Evolutionary conservation across 352 stramenopile species (phyloP).

Genomic region (Aphanomyces euteiches): DNA sequence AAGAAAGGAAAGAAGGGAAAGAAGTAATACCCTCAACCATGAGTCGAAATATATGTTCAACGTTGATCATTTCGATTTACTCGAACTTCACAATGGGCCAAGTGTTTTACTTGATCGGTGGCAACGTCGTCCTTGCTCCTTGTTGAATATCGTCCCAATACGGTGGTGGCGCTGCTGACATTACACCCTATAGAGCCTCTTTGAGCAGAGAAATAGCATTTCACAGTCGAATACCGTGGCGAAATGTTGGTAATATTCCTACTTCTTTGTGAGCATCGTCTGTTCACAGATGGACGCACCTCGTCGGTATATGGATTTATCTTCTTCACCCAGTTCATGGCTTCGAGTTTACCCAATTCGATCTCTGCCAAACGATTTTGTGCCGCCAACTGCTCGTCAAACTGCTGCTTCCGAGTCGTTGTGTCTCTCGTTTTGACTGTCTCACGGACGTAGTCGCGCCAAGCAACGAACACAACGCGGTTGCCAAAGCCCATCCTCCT

Average conservation of each 20-base stretch:
- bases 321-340: conserved; percentile 46
- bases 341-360: conserved; percentile 45
- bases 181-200: conserved; percentile 35
- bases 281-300: conserved; percentile 23
- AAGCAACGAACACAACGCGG: conserved; percentile 55
- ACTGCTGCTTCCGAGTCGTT: conserved; percentile 36
- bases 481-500: conserved; percentile 46
- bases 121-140: no score
- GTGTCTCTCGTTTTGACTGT: conserved; percentile 37
- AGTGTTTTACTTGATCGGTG: conserved; percentile 2
- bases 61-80: not conserved
- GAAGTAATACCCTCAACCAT: conserved; percentile 10
- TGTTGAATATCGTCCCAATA: conserved; percentile 56
- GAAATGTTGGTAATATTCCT: conserved; percentile 54
- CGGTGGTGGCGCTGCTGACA: conserved; percentile 45
- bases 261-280: not conserved
- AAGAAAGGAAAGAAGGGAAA: conserved; percentile 64
- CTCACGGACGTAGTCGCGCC: conserved; percentile 47
- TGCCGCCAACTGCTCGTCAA: conserved; percentile 45
- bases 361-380: conserved; percentile 55
- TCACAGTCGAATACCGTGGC: conserved; percentile 29
- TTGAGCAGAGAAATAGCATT: no score
- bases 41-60: not conserved
- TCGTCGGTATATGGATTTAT: conserved; percentile 65
- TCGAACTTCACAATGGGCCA: not conserved